Conservation (phyloP, 768 basidiomycete genomes). For the Mycena olivaceomarginata region DNA sequence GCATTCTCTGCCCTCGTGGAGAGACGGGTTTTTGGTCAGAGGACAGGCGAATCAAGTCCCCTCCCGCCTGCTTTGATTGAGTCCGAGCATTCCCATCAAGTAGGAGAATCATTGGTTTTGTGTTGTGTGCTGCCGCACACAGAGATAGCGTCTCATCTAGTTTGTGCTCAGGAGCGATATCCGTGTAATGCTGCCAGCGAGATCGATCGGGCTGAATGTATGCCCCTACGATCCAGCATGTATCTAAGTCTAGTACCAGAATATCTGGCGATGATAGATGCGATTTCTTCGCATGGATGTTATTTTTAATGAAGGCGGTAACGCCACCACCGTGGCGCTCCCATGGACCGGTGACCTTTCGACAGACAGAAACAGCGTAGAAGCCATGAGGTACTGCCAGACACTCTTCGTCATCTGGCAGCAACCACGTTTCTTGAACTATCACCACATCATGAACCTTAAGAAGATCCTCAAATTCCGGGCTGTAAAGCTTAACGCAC, state of each 20-base stretch:
- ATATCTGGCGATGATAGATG: no score
- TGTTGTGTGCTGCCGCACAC: conserved; percentile 16
- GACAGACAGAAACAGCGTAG: conserved; percentile 16
- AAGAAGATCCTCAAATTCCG: conserved; percentile 24
- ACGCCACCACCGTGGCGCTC: conserved; percentile 26
- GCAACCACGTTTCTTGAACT: background rate
- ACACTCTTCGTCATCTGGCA: conserved; percentile 27
- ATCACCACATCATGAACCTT: conserved; percentile 17
- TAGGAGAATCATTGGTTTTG: conserved; percentile 19
- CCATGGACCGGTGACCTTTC: background rate
- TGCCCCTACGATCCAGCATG: no score
- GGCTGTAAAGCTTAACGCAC: conserved; percentile 35
- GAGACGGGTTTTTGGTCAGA: conserved; percentile 14
- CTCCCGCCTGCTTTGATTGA: conserved; percentile 7
- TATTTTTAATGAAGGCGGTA: conserved; percentile 17
- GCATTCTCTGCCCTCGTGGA: conserved; percentile 19
- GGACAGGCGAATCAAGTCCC: background rate
- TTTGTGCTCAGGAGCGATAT: conserved; percentile 20
- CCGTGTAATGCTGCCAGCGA: conserved; percentile 10
- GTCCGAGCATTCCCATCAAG: conserved; percentile 32
- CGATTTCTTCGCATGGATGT: no score
- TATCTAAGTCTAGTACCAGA: no score
- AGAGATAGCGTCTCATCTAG: conserved; percentile 21
- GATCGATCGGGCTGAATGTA: background rate
- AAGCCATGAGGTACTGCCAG: conserved; percentile 12